Evolutionary conservation across 805 yeast genomes (phyloP), one percentile per base, ranked within the genome.

Genomic region (Pichia deserticola): DNA sequence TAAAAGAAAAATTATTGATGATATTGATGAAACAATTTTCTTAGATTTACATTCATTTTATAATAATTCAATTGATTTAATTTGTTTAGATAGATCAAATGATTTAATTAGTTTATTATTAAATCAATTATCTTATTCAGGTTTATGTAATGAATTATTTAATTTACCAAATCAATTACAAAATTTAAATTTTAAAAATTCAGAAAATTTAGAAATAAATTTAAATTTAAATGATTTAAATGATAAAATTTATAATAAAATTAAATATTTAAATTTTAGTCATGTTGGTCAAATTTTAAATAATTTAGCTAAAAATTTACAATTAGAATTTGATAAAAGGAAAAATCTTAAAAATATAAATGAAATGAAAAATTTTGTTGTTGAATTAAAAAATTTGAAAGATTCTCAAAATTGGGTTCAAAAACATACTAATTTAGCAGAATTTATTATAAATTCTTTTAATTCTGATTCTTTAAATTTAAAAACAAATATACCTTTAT

Each of bases 61-160:
- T 66, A 50, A 57, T 51, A 60, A 64, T 42, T 82, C 82, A 51
- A 76, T 81, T 46, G 95, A 92, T 60, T 66, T 90, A 32, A 73
- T 92, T 6, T 82, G 90, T 1, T 60, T 92, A 25, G 98, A 92
- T 60, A 71, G 99, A 44, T 78, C 82, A 47, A 63, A 83, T 32
- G 99, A 92, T 66, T 74, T 78, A 40, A 64, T 86, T 5, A 79
- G 95, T 1, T 83, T 89, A 1, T 59, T 88, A 10, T 67, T 89
- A 48, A 79, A 82, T 29, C 97, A 90, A 58, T 67, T 90, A 57
- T 86, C 89, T 2, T 92, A 90, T 62, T 72, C 78, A 15, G 99
- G 98, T 0, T 70, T 93, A 13, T 70, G 89, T 25, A 90, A 86
- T 62, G 97, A 90, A 57, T 62, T 80, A 11, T 73, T 80, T 55